Base-by-base conservation (phyloP, 495 filamentous ascomycete genomes). In the Penicillium goetzii region DNA sequence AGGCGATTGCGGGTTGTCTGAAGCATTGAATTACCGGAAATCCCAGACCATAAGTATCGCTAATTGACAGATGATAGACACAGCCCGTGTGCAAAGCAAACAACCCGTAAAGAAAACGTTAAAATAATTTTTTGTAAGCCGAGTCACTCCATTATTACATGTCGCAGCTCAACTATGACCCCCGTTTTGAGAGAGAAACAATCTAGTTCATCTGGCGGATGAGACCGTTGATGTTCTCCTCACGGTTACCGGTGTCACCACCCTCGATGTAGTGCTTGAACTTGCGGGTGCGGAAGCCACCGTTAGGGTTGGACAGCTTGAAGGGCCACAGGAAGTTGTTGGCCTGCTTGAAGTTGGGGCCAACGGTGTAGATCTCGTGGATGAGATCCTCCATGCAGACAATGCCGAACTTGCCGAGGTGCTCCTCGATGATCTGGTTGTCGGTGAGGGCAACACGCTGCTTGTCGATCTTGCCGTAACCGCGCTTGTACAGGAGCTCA, bases 261-360 rank as follows among this genome's bases (percentile, higher is more conserved):
- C 95, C 95, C 88, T 98, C 91, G 68, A 99, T 91, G 86, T 92
- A 99, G 86, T 99, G 96, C 85, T 92, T 92, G 90, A 98, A 98
- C 86, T 98, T 99, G 79, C 95, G 86, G 60, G 88, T 81, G 76
- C 90, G 86, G 90, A 99, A 99, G 56, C 96, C 94, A 75, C 95
- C 96, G 66, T 83, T 99, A 72, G 95, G 95, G 85, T 93, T 96
- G 86, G 87, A 92, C 71, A 99, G 89, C 90, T 99, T 98, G 89
- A 99, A 99, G 73, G 95, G 95, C 95, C 95, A 99, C 54, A 99
- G 85, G 88, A 98, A 98, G 90, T 98, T 99, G 87, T 91, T 90
- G 76, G 92, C 92, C 86, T 98, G 93, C 90, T 99, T 99, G 91
- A 99, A 99, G 87, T 97, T 97, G 84, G 94, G 93, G 73, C 93